Evolutionary conservation across 257 asterid species (phyloP).

Genomic region (Rhazya stricta): DNA sequence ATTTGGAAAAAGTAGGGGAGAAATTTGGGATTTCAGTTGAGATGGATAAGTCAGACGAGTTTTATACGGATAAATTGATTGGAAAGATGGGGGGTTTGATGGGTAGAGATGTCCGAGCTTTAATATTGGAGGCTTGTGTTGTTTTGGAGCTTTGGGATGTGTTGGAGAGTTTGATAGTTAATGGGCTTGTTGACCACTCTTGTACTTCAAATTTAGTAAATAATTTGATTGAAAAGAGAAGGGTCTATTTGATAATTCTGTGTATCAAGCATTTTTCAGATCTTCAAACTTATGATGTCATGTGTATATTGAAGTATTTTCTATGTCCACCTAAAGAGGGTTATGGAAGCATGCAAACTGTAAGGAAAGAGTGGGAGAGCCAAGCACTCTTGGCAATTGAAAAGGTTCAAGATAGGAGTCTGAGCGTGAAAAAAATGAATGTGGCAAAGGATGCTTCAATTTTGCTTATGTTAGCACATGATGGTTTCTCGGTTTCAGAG

Average conservation of each 20-base stretch:
- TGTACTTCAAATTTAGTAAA: constrained; percentile 37
- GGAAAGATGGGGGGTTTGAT: constrained; percentile 45
- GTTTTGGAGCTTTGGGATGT: constrained; percentile 59
- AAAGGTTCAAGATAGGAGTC: constrained; percentile 36
- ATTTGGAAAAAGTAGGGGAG: constrained; percentile 37
- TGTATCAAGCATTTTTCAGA: constrained; percentile 58
- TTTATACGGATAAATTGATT: constrained; percentile 33
- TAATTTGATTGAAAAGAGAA: constrained; percentile 48
- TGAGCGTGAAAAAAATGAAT: constrained; percentile 29
- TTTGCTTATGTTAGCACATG: constrained; percentile 73
- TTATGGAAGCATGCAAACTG: constrained; percentile 32
- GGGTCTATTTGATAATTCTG: constrained; percentile 52
- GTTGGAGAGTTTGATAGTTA: constrained; percentile 51
- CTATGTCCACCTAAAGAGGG: constrained; percentile 46
- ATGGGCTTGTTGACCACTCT: constrained; percentile 48
- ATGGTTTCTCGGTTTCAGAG: constrained; percentile 64
- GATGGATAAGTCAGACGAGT: constrained; percentile 28
- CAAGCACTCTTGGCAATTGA: constrained; percentile 64
- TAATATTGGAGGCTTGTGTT: constrained; percentile 58
- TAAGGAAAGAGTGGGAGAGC: constrained; percentile 81
- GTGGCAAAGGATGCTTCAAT: constrained; percentile 58
- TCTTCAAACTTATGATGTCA: constrained; percentile 56
- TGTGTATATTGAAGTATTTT: constrained; percentile 76
- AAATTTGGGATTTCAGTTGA: constrained; percentile 33
- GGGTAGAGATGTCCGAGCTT: constrained; percentile 59